Evolutionary conservation across 2,329 filamentous ascomycete genomes (phyloP).

Genomic region (Hymenoscyphus fraxineus): DNA sequence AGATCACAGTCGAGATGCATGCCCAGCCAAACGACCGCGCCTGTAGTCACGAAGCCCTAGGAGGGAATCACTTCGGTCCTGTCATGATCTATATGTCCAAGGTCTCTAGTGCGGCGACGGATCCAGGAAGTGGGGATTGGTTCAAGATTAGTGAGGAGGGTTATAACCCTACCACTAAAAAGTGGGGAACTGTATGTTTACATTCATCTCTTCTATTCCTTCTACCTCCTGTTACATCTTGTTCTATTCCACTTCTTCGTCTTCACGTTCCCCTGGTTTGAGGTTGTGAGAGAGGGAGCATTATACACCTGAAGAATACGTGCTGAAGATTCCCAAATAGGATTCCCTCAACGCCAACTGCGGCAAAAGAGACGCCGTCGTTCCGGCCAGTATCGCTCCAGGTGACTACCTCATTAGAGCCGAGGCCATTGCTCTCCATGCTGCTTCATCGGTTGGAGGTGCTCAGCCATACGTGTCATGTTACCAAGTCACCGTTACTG

Average conservation of each 20-base stretch:
- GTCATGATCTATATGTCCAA: constrained; percentile 50
- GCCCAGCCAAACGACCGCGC: constrained; percentile 46
- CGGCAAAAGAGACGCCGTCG: constrained; percentile 46
- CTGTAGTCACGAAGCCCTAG: constrained; percentile 48
- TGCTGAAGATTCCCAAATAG: constrained; percentile 1
- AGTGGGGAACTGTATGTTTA: constrained; percentile 14
- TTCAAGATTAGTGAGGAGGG: constrained; percentile 45
- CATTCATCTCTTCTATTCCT: background rate
- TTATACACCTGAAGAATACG: background rate
- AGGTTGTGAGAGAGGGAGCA: background rate
- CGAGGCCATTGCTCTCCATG: constrained; percentile 52
- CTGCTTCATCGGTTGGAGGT: constrained; percentile 39
- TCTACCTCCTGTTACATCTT: too few species aligned
- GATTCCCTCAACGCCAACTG: constrained; percentile 36
- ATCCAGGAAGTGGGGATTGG: constrained; percentile 43
- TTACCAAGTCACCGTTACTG: constrained; percentile 44
- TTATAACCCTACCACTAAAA: constrained; percentile 11
- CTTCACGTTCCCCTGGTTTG: background rate
- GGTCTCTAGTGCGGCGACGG: constrained; percentile 45
- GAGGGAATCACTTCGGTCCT: constrained; percentile 51
- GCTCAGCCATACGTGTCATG: constrained; percentile 41
- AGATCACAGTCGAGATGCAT: constrained; percentile 56
- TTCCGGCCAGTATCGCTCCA: constrained; percentile 49
- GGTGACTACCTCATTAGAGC: constrained; percentile 54
- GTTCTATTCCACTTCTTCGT: too few species aligned